Evolutionary conservation across 2,329 filamentous ascomycete genomes (phyloP).

Genomic region (Arthroderma uncinatum): DNA sequence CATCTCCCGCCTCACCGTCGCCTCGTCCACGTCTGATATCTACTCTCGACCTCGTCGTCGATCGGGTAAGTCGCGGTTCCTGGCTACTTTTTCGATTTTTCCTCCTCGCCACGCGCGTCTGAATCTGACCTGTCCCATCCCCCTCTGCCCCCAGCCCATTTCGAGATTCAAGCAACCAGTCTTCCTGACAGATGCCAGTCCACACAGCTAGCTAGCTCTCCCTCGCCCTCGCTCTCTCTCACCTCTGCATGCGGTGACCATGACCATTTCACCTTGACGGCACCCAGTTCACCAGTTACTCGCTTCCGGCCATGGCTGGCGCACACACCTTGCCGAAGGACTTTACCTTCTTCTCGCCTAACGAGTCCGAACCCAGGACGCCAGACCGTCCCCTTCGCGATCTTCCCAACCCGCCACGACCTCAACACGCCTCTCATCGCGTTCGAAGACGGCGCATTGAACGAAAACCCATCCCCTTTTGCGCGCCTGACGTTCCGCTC

Average conservation of each 20-base stretch:
- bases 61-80: not conserved
- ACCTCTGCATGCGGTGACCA: not conserved
- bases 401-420: conserved; percentile 35
- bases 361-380: conserved; percentile 27
- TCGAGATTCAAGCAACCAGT: not conserved
- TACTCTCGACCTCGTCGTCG: too few species aligned
- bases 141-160: not conserved
- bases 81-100: too few species aligned
- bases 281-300: not conserved
- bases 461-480: conserved; percentile 26
- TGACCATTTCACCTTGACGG: not conserved
- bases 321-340: conserved; percentile 38
- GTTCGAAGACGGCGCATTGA: conserved; percentile 31
- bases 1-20: too few species aligned
- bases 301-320: not conserved
- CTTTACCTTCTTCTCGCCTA: conserved; percentile 33
- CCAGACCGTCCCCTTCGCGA: conserved; percentile 32
- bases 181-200: not conserved
- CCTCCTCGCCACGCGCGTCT: not conserved
- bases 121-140: conserved; percentile 1
- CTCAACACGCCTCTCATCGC: conserved; percentile 34
- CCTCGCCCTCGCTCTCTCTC: not conserved
- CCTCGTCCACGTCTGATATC: too few species aligned
- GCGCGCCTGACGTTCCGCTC: conserved; percentile 30
- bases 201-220: not conserved